phyloP scores from a whole-genome alignment of 305 asterid genomes.

The Fraxinus platypoda region DNA sequence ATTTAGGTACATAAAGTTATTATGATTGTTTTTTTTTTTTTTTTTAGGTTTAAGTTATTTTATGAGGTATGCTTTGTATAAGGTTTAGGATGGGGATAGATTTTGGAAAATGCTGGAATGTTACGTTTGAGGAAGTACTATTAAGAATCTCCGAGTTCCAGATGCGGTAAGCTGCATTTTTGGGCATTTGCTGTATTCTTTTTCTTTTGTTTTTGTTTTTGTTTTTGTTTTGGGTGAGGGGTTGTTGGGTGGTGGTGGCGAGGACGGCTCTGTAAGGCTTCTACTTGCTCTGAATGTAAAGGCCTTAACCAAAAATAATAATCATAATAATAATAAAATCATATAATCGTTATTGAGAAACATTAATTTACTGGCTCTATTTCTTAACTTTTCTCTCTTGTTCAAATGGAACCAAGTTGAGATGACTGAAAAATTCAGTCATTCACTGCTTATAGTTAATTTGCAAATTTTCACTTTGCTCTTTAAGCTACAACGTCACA shows the following conservation, averaged over 20 bases:
- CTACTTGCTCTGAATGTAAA: background rate
- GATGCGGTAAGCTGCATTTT: background rate
- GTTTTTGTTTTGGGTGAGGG: background rate
- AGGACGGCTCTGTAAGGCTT: background rate
- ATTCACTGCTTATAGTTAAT: background rate
- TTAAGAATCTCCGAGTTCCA: background rate
- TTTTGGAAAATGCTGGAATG: background rate
- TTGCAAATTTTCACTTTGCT: background rate
- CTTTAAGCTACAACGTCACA: background rate
- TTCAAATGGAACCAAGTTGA: background rate
- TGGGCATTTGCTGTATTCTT: background rate
- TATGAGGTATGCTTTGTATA: background rate
- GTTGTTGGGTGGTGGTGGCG: background rate
- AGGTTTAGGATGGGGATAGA: background rate
- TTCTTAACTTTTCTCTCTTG: background rate
- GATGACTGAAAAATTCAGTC: background rate
- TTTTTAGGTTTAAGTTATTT: background rate
- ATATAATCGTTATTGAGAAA: background rate
- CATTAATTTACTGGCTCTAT: background rate
- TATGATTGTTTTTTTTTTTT: background rate
- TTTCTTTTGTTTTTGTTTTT: too few relatives aligned
- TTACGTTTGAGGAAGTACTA: background rate
- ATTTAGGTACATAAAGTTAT: background rate
- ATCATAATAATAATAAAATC: background rate
- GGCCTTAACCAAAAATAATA: background rate